These are phyloP conservation scores for Thielaviopsis populi DNA, from an alignment of 2,329 filamentous ascomycete species.

Conservation along the genomic window DNA sequence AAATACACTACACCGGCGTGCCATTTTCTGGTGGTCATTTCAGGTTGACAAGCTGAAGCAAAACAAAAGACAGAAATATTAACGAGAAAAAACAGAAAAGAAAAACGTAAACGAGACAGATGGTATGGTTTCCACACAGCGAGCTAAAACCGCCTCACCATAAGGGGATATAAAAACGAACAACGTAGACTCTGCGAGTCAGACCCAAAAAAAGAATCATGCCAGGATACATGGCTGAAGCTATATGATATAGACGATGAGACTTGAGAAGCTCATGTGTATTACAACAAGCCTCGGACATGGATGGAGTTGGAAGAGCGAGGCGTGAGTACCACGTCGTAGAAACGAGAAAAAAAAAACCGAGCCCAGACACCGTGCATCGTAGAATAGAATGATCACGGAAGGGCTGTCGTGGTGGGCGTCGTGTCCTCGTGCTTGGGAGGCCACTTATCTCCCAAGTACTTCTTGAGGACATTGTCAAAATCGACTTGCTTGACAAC, in stretches of 20 bases:
- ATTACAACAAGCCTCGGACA: not conserved
- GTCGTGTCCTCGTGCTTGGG: not conserved
- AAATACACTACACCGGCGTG: not conserved
- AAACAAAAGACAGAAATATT: not conserved
- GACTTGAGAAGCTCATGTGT: not conserved
- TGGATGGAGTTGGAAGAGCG: not conserved
- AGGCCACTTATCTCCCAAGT: conserved; percentile 32
- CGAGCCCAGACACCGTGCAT: too few relatives aligned
- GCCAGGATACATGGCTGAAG: not conserved
- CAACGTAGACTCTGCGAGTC: not conserved
- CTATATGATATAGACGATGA: too few relatives aligned
- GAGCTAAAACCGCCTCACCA: not conserved
- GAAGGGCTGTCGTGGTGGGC: not conserved
- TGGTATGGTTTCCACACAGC: not conserved
- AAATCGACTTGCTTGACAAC: conserved; percentile 84
- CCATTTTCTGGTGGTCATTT: not conserved
- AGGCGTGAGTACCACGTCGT: not conserved
- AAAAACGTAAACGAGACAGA: not conserved
- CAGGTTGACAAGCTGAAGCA: not conserved
- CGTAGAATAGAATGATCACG: not conserved
- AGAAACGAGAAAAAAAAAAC: not conserved
- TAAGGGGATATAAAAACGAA: not conserved
- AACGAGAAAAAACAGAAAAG: not conserved
- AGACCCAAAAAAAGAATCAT: not conserved
- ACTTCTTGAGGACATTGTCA: conserved; percentile 57